phyloP scores from a whole-genome alignment of 129 eudicot species.

The Flaveria robusta region DNA sequence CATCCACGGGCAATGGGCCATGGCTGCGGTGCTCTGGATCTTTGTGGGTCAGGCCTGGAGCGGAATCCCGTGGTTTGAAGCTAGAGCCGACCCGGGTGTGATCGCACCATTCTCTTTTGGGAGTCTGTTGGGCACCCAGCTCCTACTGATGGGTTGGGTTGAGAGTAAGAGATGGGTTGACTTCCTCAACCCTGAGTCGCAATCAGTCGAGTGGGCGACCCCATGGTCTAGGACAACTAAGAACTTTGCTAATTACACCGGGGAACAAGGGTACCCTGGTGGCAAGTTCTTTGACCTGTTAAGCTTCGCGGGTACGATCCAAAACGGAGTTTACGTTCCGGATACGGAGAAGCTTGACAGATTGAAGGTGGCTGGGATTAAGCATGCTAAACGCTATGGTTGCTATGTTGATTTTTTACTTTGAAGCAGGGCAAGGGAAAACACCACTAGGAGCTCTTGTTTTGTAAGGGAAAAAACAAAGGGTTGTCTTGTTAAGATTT shows the following conservation, averaged over 20 bases:
- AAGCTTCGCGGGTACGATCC: constrained; percentile 68
- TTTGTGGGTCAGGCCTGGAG: constrained; percentile 97
- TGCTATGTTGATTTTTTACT: constrained; percentile 91
- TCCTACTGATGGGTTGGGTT: constrained; percentile 98
- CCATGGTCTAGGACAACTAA: constrained; percentile 95
- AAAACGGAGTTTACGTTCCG: constrained; percentile 70
- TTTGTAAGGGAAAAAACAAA: constrained; percentile 46
- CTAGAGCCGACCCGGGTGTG: constrained; percentile 96
- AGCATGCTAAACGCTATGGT: constrained; percentile 96
- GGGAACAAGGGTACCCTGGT: constrained; percentile 97
- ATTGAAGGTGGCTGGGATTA: constrained; percentile 89
- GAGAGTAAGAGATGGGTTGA: constrained; percentile 99
- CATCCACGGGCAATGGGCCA: constrained; percentile 99
- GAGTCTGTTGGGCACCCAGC: constrained; percentile 85
- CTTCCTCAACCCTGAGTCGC: constrained; percentile 93
- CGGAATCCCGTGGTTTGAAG: constrained; percentile 98
- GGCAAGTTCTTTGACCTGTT: constrained; percentile 95
- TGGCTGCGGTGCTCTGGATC: constrained; percentile 93
- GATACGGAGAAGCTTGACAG: constrained; percentile 94
- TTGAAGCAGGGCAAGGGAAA: constrained; percentile 98
- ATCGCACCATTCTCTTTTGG: constrained; percentile 92
- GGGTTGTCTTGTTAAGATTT: constrained; percentile 31
- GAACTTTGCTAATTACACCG: constrained; percentile 80
- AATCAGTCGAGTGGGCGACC: constrained; percentile 97
- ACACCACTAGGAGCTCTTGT: constrained; percentile 97